Base-by-base conservation (phyloP, 352 stramenopile genomes). In the Globisporangium canariense region DNA sequence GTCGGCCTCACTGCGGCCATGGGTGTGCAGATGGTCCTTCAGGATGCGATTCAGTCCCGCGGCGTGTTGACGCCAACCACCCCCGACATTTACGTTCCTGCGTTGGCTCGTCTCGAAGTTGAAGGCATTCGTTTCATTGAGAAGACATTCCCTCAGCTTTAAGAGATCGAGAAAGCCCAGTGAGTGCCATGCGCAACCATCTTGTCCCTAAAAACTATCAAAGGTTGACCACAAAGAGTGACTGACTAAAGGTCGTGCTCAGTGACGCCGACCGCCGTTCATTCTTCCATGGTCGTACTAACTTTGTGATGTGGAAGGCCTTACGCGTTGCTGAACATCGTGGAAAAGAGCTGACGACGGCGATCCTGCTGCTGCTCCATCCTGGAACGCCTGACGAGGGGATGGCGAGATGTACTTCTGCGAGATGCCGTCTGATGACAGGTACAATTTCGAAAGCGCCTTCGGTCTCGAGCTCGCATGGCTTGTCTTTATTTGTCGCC, bases 1-100 rank as follows among this genome's bases (percentile, higher is more conserved):
- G 96, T 99, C 30, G 96, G 96, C 7, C 87, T 98, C 51, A 98
- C 93, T 51, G 89, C 94, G 49, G 96, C 95, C 7, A 96, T 98
- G 59, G 93, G 92, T 22, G 88, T 97, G 14, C 90, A 98, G 62
- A 81, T 98, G 64, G 96, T 99, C 57, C 79, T 99, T 14, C 81
- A 97, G 41, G 89, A 97, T 43, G 83, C 83, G 13, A 80, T 98
- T 1, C 73, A 88, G 25, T 74, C 76, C 14, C 81, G 83, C 46
- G 94, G 94, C 46, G 84, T 98, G 22, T 69, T 98, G 11, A 93
- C 92, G 4, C 94, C 94, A 2, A 97, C 89, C 7, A 93, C 81
- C 13, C 90, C 87, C 38, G 84, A 96, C 67, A 93, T 98, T 58
- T 98, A 98, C 75, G 66, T 68, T 2, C 93, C 93, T 41, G 87